Percentiles rank a stretch among this genome's conserved stretches.
phyloP scores from a whole-genome alignment of 108 stramenopile genomes.

The Skeletonema potamos region DNA sequence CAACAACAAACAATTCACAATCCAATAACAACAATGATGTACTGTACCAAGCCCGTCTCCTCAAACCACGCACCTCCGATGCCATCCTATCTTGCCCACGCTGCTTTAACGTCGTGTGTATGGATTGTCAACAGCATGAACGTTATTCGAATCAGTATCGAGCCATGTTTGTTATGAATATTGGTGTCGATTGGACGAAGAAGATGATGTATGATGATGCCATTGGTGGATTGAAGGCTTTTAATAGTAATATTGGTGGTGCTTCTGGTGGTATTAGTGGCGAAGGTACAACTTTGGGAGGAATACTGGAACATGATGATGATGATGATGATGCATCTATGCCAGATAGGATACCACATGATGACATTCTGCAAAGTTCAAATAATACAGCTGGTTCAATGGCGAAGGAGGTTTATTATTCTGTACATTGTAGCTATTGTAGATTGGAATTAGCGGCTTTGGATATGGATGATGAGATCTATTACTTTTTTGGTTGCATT shows the following conservation, averaged over 20 bases:
- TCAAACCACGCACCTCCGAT: constrained; percentile 73
- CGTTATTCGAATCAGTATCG: constrained; percentile 78
- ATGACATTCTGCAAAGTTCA: constrained; percentile 6
- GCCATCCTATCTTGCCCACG: constrained; percentile 83
- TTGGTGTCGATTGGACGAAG: constrained; percentile 74
- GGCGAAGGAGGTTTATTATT: constrained; percentile 54
- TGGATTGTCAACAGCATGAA: constrained; percentile 90
- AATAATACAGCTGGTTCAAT: neutral
- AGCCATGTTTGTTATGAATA: constrained; percentile 93
- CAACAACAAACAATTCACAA: neutral
- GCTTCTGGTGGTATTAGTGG: neutral
- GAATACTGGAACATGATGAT: constrained; percentile 33
- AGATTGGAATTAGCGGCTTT: constrained; percentile 77
- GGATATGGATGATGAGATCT: constrained; percentile 86
- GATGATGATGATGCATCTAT: constrained; percentile 32
- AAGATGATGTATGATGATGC: constrained; percentile 56
- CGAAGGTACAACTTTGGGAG: constrained; percentile 4
- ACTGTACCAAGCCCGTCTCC: constrained; percentile 33
- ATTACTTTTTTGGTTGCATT: constrained; percentile 87
- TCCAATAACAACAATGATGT: neutral
- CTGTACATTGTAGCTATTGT: constrained; percentile 75
- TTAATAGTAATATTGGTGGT: neutral
- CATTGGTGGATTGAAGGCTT: constrained; percentile 43
- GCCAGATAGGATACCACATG: constrained; percentile 24
- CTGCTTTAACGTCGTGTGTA: constrained; percentile 84